Base-by-base conservation (phyloP, 768 basidiomycete species). In the Lactarius pseudohatsudake region DNA sequence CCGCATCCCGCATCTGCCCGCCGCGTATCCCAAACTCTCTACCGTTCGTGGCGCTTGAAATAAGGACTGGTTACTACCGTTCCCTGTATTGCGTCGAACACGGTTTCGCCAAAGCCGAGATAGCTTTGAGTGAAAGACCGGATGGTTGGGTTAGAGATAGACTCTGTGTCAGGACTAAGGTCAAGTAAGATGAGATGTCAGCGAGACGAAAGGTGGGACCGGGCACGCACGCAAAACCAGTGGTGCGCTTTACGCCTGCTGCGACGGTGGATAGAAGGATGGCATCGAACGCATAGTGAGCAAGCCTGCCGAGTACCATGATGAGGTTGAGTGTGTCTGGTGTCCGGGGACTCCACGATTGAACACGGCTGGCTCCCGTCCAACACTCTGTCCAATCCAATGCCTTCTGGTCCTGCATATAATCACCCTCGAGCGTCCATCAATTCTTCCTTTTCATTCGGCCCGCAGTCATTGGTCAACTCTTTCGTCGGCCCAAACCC, bases 241-340 rank as follows among this genome's bases (percentile, higher is more conserved):
- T 96, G 20, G 94, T 89, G 66, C 92, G 87, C 75, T 88, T 88
- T 66, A 98, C 88, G 36, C 96, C 96, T 45, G 96, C 96, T 47
- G 96, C 77, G 8, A 98, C 84, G 15, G 96, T 93, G 18, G 95
- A 95, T 43, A 98, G 71, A 40, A 98, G 81, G 60, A 92, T 84
- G 16, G 89, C 91, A 74, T 98, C 96, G 56, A 91, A 78, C 30
- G 90, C 84, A 72, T 91, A 94, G 76, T 96, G 95, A 40, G 88
- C 77, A 20, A 97, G 76, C 76, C 86, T 85, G 71, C 92, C 95
- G 40, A 92, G 79, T 81, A 88, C 71, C 72, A 73, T 74, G 45
- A 41, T 60, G 47, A 32, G 47, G 56, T 11, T 26, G 16, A 58
- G 38, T 15, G 50, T 53, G 50, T 53, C 22, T 16, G 50, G 50